These are phyloP conservation scores for Clarireedia sp. DNA, from an alignment of 2,329 filamentous ascomycete species.

Conservation along the genomic window DNA sequence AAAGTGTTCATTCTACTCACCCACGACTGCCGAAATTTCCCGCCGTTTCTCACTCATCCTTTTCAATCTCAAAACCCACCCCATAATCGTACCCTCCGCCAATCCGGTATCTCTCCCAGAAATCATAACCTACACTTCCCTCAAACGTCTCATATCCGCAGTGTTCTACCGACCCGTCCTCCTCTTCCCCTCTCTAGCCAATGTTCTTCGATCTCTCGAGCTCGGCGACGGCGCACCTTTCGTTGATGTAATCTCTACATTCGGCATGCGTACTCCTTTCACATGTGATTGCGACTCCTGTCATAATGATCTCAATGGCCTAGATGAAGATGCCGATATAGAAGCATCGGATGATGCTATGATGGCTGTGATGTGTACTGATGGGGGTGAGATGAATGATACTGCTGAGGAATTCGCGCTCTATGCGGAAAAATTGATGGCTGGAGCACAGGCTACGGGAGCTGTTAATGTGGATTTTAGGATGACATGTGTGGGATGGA, in stretches of 20 bases:
- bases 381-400: slow-evolving; percentile 18
- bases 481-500: slow-evolving; percentile 30
- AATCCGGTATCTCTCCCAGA: slow-evolving; percentile 14
- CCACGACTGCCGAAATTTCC: slow-evolving; percentile 19
- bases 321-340: slow-evolving; percentile 7
- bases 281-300: slow-evolving; percentile 4
- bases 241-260: slow-evolving; percentile 9
- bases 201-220: slow-evolving; percentile 24
- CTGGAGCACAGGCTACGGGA: slow-evolving; percentile 36
- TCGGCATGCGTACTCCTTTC: slow-evolving; percentile 11
- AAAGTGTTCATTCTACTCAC: slow-evolving; percentile 21
- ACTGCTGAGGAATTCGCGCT: slow-evolving; percentile 19
- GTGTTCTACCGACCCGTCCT: slow-evolving; percentile 26
- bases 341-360: slow-evolving; percentile 21
- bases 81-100: slow-evolving; percentile 19
- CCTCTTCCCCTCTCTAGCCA: slow-evolving; percentile 25
- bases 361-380: slow-evolving; percentile 26
- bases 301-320: background rate
- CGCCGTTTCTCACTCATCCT: slow-evolving; percentile 32
- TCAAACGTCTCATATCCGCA: slow-evolving; percentile 22
- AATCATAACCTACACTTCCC: slow-evolving; percentile 25
- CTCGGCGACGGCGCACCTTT: slow-evolving; percentile 38
- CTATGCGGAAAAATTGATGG: slow-evolving; percentile 19
- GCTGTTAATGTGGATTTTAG: slow-evolving; percentile 35
- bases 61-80: slow-evolving; percentile 31